Conservation (phyloP, 2,329 filamentous ascomycete species). For the Nemania sp. region DNA sequence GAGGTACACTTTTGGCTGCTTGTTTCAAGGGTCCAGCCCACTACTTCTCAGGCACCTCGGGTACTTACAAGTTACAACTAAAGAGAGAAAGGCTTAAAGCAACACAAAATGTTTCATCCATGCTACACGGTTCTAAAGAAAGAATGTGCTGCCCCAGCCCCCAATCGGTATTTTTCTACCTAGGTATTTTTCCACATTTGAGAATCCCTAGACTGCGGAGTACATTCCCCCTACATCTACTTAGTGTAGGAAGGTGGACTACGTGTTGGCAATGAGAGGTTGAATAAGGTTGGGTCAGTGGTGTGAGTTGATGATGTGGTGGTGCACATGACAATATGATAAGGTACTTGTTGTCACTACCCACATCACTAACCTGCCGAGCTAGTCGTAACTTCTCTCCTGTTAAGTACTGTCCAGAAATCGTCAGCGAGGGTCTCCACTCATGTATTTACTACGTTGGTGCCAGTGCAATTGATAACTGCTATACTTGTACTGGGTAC, state of each 20-base stretch:
- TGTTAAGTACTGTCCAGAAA: too few relatives aligned
- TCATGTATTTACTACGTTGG: background rate
- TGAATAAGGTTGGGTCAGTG: too few relatives aligned
- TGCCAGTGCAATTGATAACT: too few relatives aligned
- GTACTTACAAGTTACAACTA: too few relatives aligned
- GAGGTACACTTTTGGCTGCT: too few relatives aligned
- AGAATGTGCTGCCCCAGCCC: background rate
- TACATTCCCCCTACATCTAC: too few relatives aligned
- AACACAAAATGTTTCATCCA: conserved; percentile 19
- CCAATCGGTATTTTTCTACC: conserved; percentile 10
- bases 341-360: too few relatives aligned
- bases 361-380: too few relatives aligned
- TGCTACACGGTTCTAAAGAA: background rate
- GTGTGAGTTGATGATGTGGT: conserved; percentile 10
- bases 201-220: background rate
- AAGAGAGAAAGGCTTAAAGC: background rate
- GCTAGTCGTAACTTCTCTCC: too few relatives aligned
- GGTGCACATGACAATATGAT: background rate
- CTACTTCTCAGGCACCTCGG: background rate
- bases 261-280: background rate
- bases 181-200: conserved; percentile 10
- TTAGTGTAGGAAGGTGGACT: background rate
- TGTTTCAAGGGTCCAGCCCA: background rate
- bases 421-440: too few relatives aligned
- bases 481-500: background rate